Conservation (phyloP, 768 basidiomycete genomes). For the Leccinum boreale region DNA sequence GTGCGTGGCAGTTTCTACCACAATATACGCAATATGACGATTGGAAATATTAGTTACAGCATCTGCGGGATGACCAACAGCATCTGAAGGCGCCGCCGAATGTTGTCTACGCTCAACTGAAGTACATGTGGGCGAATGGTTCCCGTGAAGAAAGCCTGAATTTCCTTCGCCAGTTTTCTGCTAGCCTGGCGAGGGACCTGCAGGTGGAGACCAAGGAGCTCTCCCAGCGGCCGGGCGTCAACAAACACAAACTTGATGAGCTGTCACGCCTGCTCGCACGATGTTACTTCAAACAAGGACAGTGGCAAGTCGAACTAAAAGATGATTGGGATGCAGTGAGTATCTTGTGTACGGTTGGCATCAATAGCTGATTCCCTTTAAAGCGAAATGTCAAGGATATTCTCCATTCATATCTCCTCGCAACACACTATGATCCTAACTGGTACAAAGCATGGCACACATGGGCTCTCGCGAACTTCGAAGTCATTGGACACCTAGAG, state of each 20-base stretch:
- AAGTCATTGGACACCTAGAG: conserved; percentile 84
- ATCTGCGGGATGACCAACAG: conserved; percentile 49
- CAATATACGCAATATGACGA: not conserved
- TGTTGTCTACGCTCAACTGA: conserved; percentile 94
- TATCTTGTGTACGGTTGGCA: conserved; percentile 6
- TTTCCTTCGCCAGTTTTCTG: conserved; percentile 80
- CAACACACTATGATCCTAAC: conserved; percentile 87
- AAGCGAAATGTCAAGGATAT: conserved; percentile 82
- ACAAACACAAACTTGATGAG: conserved; percentile 61
- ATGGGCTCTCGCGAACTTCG: conserved; percentile 96
- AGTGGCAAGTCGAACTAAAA: conserved; percentile 85
- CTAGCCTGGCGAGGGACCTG: conserved; percentile 72
- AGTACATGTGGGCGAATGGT: conserved; percentile 92
- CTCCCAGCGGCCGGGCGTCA: conserved; percentile 47
- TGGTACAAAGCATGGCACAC: conserved; percentile 99
- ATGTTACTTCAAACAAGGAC: conserved; percentile 93
- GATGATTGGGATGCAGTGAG: conserved; percentile 79
- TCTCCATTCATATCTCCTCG: conserved; percentile 76
- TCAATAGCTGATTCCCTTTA: conserved; percentile 10
- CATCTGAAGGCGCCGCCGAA: conserved; percentile 81
- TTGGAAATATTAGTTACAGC: conserved; percentile 34
- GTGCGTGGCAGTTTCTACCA: conserved; percentile 32
- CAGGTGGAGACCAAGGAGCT: conserved; percentile 55
- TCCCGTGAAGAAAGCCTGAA: conserved; percentile 73
- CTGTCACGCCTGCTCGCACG: conserved; percentile 88